Percentiles rank a stretch among this genome's conserved stretches.
Evolutionary conservation across 768 basidiomycete genomes (phyloP).

Genomic region (Hirschioporus abietinus): DNA sequence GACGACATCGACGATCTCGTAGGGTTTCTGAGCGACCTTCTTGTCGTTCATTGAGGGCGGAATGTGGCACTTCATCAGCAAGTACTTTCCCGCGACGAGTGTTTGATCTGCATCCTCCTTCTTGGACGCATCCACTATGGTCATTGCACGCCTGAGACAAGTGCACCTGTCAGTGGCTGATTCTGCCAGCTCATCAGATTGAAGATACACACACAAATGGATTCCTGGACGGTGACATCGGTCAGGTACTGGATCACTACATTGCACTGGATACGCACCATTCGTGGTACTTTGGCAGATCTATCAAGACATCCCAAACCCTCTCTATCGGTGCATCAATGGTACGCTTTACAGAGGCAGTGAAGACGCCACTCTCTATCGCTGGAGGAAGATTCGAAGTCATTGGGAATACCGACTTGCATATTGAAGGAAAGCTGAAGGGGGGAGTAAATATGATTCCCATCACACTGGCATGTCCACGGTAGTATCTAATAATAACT

Average conservation of each 20-base stretch:
- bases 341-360: slow-evolving; percentile 36
- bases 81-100: slow-evolving; percentile 40
- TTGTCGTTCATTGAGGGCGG: slow-evolving; percentile 52
- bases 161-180: background rate
- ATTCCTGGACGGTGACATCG: slow-evolving; percentile 42
- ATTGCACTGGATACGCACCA: slow-evolving; percentile 38
- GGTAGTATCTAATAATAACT: no score
- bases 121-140: slow-evolving; percentile 36
- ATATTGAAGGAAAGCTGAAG: background rate
- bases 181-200: background rate
- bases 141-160: slow-evolving; percentile 37
- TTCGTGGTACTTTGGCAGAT: slow-evolving; percentile 56
- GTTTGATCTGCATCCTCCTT: slow-evolving; percentile 42
- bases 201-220: slow-evolving; percentile 49
- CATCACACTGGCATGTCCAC: background rate
- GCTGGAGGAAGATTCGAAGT: slow-evolving; percentile 32
- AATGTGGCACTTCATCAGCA: slow-evolving; percentile 52
- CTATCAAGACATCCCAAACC: slow-evolving; percentile 57
- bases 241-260: background rate
- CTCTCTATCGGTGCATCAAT: slow-evolving; percentile 59
- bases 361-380: slow-evolving; percentile 39
- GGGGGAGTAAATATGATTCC: background rate
- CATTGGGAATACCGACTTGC: background rate
- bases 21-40: slow-evolving; percentile 30
- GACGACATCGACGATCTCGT: slow-evolving; percentile 39